phyloP scores from a whole-genome alignment of 306 rosid species.

The Gynostemma pentaphyllum region DNA sequence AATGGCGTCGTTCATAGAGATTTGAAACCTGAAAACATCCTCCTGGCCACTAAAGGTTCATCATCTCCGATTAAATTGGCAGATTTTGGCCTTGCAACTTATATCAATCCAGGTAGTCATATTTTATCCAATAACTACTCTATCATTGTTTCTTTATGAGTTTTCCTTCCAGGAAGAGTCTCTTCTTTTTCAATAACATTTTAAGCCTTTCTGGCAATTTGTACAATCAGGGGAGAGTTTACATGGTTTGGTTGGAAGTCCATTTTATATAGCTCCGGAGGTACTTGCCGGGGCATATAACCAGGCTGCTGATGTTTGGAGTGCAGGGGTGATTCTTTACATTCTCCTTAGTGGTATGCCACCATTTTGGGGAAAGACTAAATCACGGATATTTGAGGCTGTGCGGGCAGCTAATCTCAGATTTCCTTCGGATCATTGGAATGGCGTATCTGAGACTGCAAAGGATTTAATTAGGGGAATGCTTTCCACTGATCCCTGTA shows the following conservation, averaged over 20 bases:
- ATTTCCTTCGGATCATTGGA: slow-evolving; percentile 55
- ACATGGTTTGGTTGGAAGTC: slow-evolving; percentile 71
- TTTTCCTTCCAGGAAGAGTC: slow-evolving; percentile 4
- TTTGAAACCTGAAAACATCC: slow-evolving; percentile 64
- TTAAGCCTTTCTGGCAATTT: no score
- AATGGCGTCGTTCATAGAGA: slow-evolving; percentile 67
- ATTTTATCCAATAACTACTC: neutral
- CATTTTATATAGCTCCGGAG: slow-evolving; percentile 67
- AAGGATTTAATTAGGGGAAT: slow-evolving; percentile 45
- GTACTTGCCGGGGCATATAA: slow-evolving; percentile 61
- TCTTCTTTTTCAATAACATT: slow-evolving; percentile 22
- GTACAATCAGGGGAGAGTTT: slow-evolving; percentile 58
- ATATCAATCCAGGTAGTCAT: slow-evolving; percentile 53
- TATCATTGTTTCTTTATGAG: neutral
- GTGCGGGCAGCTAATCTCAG: slow-evolving; percentile 50
- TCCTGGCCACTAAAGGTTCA: slow-evolving; percentile 42
- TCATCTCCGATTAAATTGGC: slow-evolving; percentile 68
- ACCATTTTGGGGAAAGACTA: slow-evolving; percentile 75
- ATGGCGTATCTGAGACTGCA: slow-evolving; percentile 41
- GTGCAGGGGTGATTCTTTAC: slow-evolving; percentile 66
- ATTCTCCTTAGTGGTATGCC: slow-evolving; percentile 61
- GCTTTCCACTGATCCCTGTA: slow-evolving; percentile 48
- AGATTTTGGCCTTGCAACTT: slow-evolving; percentile 71
- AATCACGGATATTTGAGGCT: slow-evolving; percentile 50
- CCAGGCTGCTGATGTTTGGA: slow-evolving; percentile 73